A percentile compares a stretch with the other conserved stretches of the same genome.
Conservation (phyloP, 2,329 filamentous ascomycete species). For the Phoma herbarum region DNA sequence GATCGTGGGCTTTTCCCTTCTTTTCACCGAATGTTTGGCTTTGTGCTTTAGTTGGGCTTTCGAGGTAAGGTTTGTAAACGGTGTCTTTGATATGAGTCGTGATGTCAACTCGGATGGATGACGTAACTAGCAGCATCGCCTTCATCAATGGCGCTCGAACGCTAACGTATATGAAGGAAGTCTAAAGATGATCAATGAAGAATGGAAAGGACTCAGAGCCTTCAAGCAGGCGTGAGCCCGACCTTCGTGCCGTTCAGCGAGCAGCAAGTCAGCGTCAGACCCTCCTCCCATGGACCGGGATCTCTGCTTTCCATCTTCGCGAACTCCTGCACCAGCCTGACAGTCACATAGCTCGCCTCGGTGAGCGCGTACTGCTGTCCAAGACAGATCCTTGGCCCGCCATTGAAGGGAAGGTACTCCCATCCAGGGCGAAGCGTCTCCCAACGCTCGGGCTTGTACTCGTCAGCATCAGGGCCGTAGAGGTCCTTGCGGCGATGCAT, state of each 20-base stretch:
- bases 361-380: conserved; percentile 51
- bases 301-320: conserved; percentile 41
- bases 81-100: conserved; percentile 4
- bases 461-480: conserved; percentile 59
- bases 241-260: conserved; percentile 44
- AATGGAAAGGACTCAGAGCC: too few species aligned
- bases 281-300: conserved; percentile 41
- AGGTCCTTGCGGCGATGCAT: conserved; percentile 62
- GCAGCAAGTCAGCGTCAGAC: conserved; percentile 41
- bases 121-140: conserved; percentile 14
- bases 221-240: conserved; percentile 37
- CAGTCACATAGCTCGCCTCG: conserved; percentile 48
- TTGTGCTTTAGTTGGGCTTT: background rate
- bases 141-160: background rate
- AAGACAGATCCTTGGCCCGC: conserved; percentile 50
- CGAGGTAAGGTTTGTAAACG: background rate
- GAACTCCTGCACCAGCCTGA: conserved; percentile 46
- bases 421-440: conserved; percentile 47
- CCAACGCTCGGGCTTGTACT: conserved; percentile 61
- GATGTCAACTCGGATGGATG: conserved; percentile 18
- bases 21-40: background rate
- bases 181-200: background rate
- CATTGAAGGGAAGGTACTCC: conserved; percentile 53
- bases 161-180: conserved; percentile 1
- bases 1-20: background rate